A percentile compares a stretch with the other conserved stretches of the same genome.
These are phyloP conservation scores for Emiliania huxleyi DNA, from an alignment of 78 protist species.

Conservation along the genomic window DNA sequence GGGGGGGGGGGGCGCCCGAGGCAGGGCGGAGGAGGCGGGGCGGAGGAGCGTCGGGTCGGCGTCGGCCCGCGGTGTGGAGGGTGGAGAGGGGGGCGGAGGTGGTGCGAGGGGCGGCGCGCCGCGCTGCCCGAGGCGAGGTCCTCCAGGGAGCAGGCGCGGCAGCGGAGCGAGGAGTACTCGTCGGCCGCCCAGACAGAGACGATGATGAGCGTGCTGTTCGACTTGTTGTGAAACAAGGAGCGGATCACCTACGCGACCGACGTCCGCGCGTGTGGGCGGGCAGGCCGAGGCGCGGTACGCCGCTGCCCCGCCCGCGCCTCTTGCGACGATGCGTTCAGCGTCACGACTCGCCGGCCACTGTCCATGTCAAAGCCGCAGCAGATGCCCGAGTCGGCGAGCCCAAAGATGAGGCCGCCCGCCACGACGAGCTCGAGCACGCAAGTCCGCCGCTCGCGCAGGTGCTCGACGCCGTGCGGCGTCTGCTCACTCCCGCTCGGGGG, in stretches of 20 bases:
- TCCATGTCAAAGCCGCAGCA: not conserved
- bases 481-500: not conserved
- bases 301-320: too few relatives aligned
- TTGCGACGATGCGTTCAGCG: not conserved
- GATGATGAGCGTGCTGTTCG: not conserved
- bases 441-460: too few relatives aligned
- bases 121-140: too few relatives aligned
- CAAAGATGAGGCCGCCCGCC: not conserved
- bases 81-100: too few relatives aligned
- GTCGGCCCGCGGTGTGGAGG: too few relatives aligned
- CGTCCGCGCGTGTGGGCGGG: too few relatives aligned
- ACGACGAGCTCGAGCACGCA: not conserved
- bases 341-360: not conserved
- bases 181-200: not conserved
- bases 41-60: too few relatives aligned
- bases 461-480: not conserved
- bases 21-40: too few relatives aligned
- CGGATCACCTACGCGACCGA: too few relatives aligned
- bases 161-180: not conserved
- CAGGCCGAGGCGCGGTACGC: too few relatives aligned
- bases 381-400: not conserved
- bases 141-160: not conserved
- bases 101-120: too few relatives aligned
- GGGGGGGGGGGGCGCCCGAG: too few relatives aligned
- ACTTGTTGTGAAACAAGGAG: conserved; percentile 6